Percentiles rank a stretch among this genome's conserved stretches.
Evolutionary conservation across 805 yeast genomes (phyloP).

Genomic region (Candida dendrica): DNA sequence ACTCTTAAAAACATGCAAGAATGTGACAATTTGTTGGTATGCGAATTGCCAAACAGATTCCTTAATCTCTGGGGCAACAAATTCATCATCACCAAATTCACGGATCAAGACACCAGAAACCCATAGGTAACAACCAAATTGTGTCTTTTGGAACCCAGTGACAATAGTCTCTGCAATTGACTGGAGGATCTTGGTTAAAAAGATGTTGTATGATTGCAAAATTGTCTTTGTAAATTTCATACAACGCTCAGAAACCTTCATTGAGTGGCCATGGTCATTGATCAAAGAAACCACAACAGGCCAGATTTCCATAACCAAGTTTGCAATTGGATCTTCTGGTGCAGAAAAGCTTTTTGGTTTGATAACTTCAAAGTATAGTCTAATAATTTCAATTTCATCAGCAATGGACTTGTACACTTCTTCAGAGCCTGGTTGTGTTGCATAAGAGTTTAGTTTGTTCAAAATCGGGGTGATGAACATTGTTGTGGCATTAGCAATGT

Average conservation of each 20-base stretch:
- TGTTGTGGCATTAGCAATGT: constrained; percentile 44
- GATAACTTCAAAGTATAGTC: constrained; percentile 52
- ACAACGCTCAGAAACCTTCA: constrained; percentile 66
- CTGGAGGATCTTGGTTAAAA: constrained; percentile 51
- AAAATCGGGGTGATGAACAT: constrained; percentile 66
- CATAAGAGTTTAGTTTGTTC: constrained; percentile 30
- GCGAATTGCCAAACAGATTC: constrained; percentile 71
- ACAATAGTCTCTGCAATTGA: constrained; percentile 60
- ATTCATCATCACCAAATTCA: constrained; percentile 62
- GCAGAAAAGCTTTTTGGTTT: constrained; percentile 30
- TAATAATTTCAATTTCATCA: constrained; percentile 65
- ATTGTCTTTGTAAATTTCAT: constrained; percentile 61
- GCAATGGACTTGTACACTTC: constrained; percentile 44
- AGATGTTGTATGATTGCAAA: constrained; percentile 54
- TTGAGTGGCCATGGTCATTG: constrained; percentile 47
- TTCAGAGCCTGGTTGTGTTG: constrained; percentile 21
- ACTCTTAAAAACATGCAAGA: constrained; percentile 37
- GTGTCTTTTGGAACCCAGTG: constrained; percentile 60
- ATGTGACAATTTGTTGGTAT: constrained; percentile 52
- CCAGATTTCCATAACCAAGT: constrained; percentile 50
- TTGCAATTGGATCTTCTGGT: constrained; percentile 41
- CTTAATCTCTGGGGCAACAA: constrained; percentile 38
- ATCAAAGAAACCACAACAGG: constrained; percentile 47
- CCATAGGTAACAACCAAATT: constrained; percentile 83
- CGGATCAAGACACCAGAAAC: constrained; percentile 77